Evolutionary conservation across 2,329 filamentous ascomycete species (phyloP).

Genomic region (Polychaeton citri): DNA sequence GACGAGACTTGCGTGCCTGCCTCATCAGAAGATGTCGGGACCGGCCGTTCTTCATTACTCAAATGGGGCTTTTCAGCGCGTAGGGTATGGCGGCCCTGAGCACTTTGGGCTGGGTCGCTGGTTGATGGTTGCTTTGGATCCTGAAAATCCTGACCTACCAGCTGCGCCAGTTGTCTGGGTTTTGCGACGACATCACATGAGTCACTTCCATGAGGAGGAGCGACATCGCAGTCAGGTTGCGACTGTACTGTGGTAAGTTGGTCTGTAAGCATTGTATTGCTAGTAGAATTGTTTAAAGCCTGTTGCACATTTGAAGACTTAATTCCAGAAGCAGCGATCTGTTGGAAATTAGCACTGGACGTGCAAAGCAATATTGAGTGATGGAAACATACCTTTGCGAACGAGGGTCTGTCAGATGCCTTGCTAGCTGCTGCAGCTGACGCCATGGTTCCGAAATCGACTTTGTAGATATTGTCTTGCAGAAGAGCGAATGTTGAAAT

Average conservation of each 20-base stretch:
- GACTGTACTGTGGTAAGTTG: background rate
- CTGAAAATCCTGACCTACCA: constrained; percentile 7
- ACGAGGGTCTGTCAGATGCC: constrained; percentile 20
- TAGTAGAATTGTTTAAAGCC: background rate
- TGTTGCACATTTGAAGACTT: constrained; percentile 16
- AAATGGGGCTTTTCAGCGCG: background rate
- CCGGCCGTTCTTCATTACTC: constrained; percentile 9
- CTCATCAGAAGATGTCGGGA: constrained; percentile 24
- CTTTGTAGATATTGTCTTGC: constrained; percentile 4
- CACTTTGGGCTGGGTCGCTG: background rate
- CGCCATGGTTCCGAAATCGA: constrained; percentile 18
- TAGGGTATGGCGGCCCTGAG: background rate
- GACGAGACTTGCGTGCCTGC: constrained; percentile 33
- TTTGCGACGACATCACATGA: constrained; percentile 3
- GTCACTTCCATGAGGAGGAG: background rate
- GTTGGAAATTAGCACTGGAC: constrained; percentile 4
- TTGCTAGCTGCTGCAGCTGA: constrained; percentile 12
- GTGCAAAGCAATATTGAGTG: constrained; percentile 1
- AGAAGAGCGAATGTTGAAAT: constrained; percentile 4
- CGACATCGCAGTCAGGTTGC: background rate
- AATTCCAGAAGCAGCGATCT: constrained; percentile 20
- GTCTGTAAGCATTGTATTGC: background rate
- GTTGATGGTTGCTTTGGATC: constrained; percentile 1
- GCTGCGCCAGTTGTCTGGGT: constrained; percentile 11
- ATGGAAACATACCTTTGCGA: constrained; percentile 21